Percentiles rank a stretch among this genome's conserved stretches.
Conservation (phyloP, 2,329 filamentous ascomycete genomes). For the Fonsecaea nubica region DNA sequence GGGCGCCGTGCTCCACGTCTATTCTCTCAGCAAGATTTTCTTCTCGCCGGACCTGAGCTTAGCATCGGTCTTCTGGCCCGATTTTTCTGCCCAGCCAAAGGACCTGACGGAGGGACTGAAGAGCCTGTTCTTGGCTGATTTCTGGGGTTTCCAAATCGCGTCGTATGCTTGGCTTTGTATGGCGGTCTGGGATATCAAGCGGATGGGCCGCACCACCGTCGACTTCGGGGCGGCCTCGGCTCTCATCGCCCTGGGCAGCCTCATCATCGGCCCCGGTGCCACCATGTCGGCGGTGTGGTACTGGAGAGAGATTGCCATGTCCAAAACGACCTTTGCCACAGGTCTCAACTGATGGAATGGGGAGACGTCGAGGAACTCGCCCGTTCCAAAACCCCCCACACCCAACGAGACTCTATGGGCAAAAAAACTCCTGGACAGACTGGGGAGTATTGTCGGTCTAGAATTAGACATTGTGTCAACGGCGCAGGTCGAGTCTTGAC, state of each 20-base stretch:
- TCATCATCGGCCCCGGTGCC: constrained; percentile 16
- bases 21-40: constrained; percentile 1
- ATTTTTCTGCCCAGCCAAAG: constrained; percentile 13
- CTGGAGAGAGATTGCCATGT: constrained; percentile 17
- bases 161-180: constrained; percentile 18
- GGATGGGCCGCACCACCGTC: constrained; percentile 15
- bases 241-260: constrained; percentile 10
- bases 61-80: constrained; percentile 21
- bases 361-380: no score
- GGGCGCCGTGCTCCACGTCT: constrained; percentile 8
- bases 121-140: constrained; percentile 13
- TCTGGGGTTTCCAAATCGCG: constrained; percentile 19
- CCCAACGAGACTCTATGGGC: no score
- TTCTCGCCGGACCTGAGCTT: constrained; percentile 12
- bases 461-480: no score
- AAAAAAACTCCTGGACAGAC: no score
- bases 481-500: no score
- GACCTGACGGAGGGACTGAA: constrained; percentile 7
- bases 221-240: constrained; percentile 1
- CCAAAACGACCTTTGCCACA: constrained; percentile 12
- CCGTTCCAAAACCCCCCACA: no score
- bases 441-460: no score
- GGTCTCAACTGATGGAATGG: constrained; percentile 5
- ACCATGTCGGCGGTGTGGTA: constrained; percentile 20
- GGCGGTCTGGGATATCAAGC: constrained; percentile 17